A percentile compares a stretch with the other conserved stretches of the same genome.
Evolutionary conservation across 2,329 filamentous ascomycete species (phyloP).

Genomic region (Paraphoma chrysanthemicola): DNA sequence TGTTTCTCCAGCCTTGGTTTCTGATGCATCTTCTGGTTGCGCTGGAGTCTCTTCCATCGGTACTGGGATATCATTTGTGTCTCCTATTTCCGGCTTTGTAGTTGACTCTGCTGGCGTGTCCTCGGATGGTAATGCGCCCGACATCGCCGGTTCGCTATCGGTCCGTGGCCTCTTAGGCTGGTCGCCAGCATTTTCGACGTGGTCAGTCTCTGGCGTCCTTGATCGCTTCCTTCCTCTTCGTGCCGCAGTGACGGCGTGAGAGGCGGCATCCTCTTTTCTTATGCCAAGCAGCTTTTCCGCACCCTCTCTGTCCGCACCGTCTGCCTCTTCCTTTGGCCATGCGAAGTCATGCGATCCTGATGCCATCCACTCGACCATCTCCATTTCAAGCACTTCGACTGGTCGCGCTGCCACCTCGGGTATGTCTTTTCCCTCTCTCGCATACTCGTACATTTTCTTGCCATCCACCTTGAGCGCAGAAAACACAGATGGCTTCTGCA

Average conservation of each 20-base stretch:
- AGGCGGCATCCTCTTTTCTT: slow-evolving; percentile 37
- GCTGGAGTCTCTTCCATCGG: neutral
- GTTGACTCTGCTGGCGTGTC: slow-evolving; percentile 2
- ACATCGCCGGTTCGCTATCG: slow-evolving; percentile 41
- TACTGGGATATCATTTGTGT: too few species aligned
- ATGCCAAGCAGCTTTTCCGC: slow-evolving; percentile 69
- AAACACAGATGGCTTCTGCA: slow-evolving; percentile 91
- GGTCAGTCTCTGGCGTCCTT: slow-evolving; percentile 18
- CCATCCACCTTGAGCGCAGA: slow-evolving; percentile 92
- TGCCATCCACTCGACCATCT: slow-evolving; percentile 83
- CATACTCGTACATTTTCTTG: slow-evolving; percentile 95
- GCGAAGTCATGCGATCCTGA: slow-evolving; percentile 79
- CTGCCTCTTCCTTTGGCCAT: slow-evolving; percentile 82
- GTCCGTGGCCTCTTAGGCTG: slow-evolving; percentile 34
- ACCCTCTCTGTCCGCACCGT: slow-evolving; percentile 74
- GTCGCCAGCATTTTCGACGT: slow-evolving; percentile 19
- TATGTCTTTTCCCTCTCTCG: slow-evolving; percentile 84
- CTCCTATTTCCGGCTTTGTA: neutral
- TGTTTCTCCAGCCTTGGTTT: neutral
- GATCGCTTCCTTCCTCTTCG: slow-evolving; percentile 36
- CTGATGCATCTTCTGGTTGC: neutral
- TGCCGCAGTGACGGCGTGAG: slow-evolving; percentile 23
- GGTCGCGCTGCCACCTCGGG: slow-evolving; percentile 84
- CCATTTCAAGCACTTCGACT: slow-evolving; percentile 78
- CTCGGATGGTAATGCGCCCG: slow-evolving; percentile 35